Evolutionary conservation across 306 rosid species (phyloP), one percentile per base, ranked within the genome.

Genomic region (Heteromeles arbutifolia): DNA sequence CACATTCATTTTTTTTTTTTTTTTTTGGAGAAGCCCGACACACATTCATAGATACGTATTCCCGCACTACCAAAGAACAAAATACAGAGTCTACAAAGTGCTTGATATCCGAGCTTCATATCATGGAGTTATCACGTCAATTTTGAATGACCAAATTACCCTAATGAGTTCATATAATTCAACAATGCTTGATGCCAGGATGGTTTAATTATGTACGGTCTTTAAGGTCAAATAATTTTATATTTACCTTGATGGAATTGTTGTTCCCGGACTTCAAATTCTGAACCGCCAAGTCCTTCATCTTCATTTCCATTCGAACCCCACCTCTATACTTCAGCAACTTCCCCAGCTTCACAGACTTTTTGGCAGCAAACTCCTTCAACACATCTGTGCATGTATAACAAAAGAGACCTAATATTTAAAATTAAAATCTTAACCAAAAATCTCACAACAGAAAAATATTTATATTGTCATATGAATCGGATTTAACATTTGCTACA

Each of bases 321-420:
- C 67, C 83, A 39, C 88, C 88, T 63, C 83, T 86, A 68, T 88
- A 96, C 62, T 79, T 87, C 25, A 91, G 82, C 89, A 90, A 81
- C 66, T 85, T 91, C 57, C 91, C 98, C 1, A 91, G 93, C 67
- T 90, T 93, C 58, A 85, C 87, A 72, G 87, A 86, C 82, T 91
- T 91, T 83, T 93, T 93, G 0, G 97, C 92, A 74, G 97, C 87
- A 64, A 93, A 87, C 88, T 93, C 97, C 86, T 93, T 93, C 90
- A 93, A 80, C 28, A 93, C 96, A 85, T 93, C 98, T 93, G 25
- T 69, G 15, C 17, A 43, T 12, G n/a, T 2, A 62, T 17, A 74
- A 66, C 5, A 50, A 45, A 19, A 6, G n/a, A n/a, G 34, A 62
- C 15, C 6, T 1, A 24, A 24, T 1, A n/a, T n/a, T n/a, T n/a